Evolutionary conservation across 139 green algal genomes (phyloP).

Genomic region (Picochlorum sp.): DNA sequence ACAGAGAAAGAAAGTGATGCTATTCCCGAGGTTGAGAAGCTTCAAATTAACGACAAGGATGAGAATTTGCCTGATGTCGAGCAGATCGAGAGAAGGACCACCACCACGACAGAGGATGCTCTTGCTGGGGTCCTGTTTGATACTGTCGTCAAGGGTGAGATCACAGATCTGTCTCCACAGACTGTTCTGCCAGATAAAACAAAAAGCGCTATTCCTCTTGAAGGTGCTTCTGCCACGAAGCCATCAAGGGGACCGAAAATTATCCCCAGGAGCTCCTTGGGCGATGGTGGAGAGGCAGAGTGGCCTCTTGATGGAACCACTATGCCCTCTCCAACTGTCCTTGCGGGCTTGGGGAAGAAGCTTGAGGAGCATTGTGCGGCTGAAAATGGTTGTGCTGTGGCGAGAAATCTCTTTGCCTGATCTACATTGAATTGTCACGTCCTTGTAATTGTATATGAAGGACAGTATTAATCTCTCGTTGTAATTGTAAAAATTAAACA

Average conservation of each 20-base stretch:
- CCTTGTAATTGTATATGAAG: no score
- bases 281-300: background rate
- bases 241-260: background rate
- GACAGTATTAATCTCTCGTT: background rate
- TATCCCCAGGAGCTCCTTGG: background rate
- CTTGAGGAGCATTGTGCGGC: no score
- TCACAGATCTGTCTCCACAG: slow-evolving; percentile 10
- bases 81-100: background rate
- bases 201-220: background rate
- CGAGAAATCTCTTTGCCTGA: no score
- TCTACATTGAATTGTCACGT: no score
- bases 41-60: background rate
- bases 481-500: background rate
- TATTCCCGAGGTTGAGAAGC: no score
- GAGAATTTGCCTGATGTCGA: background rate
- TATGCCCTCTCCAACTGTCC: background rate
- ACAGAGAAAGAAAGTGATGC: no score
- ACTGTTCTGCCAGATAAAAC: slow-evolving; percentile 7
- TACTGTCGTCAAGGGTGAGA: slow-evolving; percentile 2
- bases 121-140: slow-evolving; percentile 12
- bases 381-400: no score
- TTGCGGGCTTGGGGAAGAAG: background rate
- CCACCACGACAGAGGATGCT: slow-evolving; percentile 6
- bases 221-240: slow-evolving; percentile 5
- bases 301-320: background rate